Evolutionary conservation across 208 protist species (phyloP), one percentile per base, ranked within the genome.

Genomic region (Vickermania ingenoplastis): DNA sequence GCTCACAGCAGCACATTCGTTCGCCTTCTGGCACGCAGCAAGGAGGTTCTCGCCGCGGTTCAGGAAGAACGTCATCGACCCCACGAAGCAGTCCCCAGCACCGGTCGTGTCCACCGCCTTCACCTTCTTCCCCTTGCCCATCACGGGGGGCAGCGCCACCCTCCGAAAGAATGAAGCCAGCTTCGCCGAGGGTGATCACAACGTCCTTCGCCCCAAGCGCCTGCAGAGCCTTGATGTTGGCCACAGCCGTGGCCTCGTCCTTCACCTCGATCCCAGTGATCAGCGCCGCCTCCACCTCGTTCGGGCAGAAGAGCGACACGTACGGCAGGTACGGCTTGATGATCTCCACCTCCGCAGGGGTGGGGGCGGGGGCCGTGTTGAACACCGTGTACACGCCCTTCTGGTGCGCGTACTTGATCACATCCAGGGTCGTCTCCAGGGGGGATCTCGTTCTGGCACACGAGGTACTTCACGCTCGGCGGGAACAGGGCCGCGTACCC

Each of bases 381-480:
- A 95, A 94, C 58, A 97, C 85, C 7, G 92, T 97, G 72, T 96
- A 86, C 25, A 95, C 77, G 17, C 89, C 84, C 31, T 77, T 73
- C 24, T 57, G 36, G 48, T 85, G 72, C 26, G 82, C 94, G 60
- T 83, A 77, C 56, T 89, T 81, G 13, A 97, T 56, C 14, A 78
- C 75, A 28, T 85, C 78, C 36, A 95, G 75, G 30, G 90, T 95
- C n/a, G 86, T 87, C 23, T 64, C 62, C 5, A 96, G 74, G 1
- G 52, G 86, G 90, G 25, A 95, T 91, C 61, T 97, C 94, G 62
- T 96, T 92, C 54, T 97, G 94, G 67, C 77, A 95, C 29, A 97
- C 79, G 14, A 97, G 67, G 36, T 73, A 89, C 28, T 78, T 69
- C 22, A 87, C 79, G 0, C 72, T 72, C 31, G 68, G 64, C 25